Evolutionary conservation across 352 stramenopile species (phyloP).

Genomic region (Globisporangium splendens): DNA sequence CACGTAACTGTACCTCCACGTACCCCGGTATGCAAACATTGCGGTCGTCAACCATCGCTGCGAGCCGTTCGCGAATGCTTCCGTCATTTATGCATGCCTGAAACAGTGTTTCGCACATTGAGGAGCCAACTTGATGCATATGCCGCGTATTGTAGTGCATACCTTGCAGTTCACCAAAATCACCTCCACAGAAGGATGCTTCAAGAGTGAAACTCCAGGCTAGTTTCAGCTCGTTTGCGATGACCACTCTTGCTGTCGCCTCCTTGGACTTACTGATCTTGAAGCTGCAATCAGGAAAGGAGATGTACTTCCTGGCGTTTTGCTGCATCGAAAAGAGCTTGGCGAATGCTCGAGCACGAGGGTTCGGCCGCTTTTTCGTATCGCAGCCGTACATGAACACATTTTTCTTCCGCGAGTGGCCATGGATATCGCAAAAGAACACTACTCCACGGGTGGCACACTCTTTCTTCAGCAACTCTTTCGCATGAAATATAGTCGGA

Average conservation of each 20-base stretch:
- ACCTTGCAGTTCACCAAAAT: slow-evolving; percentile 53
- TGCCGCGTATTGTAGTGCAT: slow-evolving; percentile 71
- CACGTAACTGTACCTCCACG: slow-evolving; percentile 36
- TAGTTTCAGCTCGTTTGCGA: slow-evolving; percentile 76
- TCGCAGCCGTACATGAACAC: slow-evolving; percentile 95
- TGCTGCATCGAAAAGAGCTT: slow-evolving; percentile 67
- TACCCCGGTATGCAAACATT: slow-evolving; percentile 27
- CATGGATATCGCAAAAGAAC: slow-evolving; percentile 90
- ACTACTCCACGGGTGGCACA: slow-evolving; percentile 48
- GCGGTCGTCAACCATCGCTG: slow-evolving; percentile 28
- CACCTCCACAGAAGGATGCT: slow-evolving; percentile 82
- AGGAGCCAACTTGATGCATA: slow-evolving; percentile 38
- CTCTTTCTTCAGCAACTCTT: slow-evolving; percentile 72
- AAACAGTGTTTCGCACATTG: slow-evolving; percentile 50
- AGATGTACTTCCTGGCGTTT: slow-evolving; percentile 63
- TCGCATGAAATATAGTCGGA: slow-evolving; percentile 88
- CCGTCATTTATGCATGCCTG: slow-evolving; percentile 34
- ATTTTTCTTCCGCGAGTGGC: slow-evolving; percentile 92
- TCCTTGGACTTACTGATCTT: slow-evolving; percentile 81
- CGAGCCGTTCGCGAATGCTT: slow-evolving; percentile 27
- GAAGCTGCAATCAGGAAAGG: slow-evolving; percentile 70
- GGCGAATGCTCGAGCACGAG: slow-evolving; percentile 63
- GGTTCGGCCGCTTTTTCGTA: slow-evolving; percentile 83
- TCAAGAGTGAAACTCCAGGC: slow-evolving; percentile 84
- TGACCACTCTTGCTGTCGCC: slow-evolving; percentile 77